phyloP scores from a whole-genome alignment of 345 rosid genomes.

The Lenwebbia sp. region DNA sequence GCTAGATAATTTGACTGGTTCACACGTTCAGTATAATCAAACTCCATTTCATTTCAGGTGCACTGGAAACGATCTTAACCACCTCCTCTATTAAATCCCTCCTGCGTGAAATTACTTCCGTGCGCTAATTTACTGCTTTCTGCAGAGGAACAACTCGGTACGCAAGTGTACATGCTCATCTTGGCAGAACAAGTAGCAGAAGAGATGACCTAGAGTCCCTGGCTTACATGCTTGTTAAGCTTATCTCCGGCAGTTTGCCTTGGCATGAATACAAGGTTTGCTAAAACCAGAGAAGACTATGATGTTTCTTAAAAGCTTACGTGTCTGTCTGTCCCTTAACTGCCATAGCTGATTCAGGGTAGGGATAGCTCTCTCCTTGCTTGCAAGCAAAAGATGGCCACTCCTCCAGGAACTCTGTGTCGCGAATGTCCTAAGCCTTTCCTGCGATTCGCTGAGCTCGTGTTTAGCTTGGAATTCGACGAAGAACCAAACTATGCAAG shows the following conservation, averaged over 20 bases:
- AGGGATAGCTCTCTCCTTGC: not conserved
- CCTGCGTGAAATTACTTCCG: not conserved
- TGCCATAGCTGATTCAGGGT: not conserved
- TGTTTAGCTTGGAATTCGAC: not conserved
- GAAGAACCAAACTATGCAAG: not conserved
- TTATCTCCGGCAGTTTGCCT: not conserved
- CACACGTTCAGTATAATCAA: not conserved
- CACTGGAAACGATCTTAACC: not conserved
- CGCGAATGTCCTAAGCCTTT: not conserved
- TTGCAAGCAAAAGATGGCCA: slow-evolving; percentile 7
- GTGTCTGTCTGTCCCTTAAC: not conserved
- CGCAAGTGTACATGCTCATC: slow-evolving; percentile 2
- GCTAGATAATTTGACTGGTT: not conserved
- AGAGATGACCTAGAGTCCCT: slow-evolving; percentile 7
- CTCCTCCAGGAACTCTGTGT: slow-evolving; percentile 2
- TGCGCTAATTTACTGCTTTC: not conserved
- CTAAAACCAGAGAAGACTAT: not conserved
- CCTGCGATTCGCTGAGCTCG: not conserved
- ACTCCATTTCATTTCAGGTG: not conserved
- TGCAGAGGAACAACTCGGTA: not conserved
- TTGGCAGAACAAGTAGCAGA: slow-evolving; percentile 4
- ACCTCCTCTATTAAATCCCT: not conserved
- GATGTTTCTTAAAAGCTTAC: not conserved
- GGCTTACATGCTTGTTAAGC: slow-evolving; percentile 1
- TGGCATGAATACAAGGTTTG: slow-evolving; percentile 6